Percentiles rank a stretch among this genome's conserved stretches.
These are phyloP conservation scores for Delonix regia DNA, from an alignment of 306 rosid genomes.

Conservation along the genomic window DNA sequence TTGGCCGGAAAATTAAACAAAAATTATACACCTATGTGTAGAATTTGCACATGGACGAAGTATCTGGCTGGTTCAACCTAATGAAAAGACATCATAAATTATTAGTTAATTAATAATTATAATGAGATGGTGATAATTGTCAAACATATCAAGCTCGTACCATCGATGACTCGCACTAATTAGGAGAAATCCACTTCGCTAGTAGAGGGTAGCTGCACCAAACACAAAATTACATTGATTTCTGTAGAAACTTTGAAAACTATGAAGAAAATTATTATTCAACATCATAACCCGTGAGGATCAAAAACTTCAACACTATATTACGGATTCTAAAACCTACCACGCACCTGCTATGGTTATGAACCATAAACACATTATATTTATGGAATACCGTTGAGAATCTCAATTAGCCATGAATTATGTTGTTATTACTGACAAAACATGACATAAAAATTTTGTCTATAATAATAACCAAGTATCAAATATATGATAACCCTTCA, in stretches of 20 bases:
- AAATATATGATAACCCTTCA: too few relatives aligned
- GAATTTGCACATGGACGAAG: background rate
- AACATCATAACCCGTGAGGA: background rate
- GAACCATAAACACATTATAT: too few relatives aligned
- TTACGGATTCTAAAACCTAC: too few relatives aligned
- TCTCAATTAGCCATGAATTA: too few relatives aligned
- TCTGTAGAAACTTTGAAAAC: background rate
- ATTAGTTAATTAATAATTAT: background rate
- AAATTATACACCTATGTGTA: too few relatives aligned
- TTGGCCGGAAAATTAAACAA: too few relatives aligned
- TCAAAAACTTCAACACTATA: too few relatives aligned
- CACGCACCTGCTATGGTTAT: too few relatives aligned
- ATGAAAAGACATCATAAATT: background rate
- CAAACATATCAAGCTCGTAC: background rate
- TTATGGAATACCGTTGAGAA: too few relatives aligned
- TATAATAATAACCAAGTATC: too few relatives aligned
- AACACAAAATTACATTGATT: conserved; percentile 15
- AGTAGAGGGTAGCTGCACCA: background rate
- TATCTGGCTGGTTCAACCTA: background rate
- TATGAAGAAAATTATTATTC: background rate
- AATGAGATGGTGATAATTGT: background rate
- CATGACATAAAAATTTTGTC: too few relatives aligned
- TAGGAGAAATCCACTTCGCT: background rate
- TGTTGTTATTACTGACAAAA: too few relatives aligned
- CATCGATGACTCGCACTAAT: background rate